Base-by-base conservation (phyloP, 2,329 filamentous ascomycete species). In the Didymella segeticola region DNA sequence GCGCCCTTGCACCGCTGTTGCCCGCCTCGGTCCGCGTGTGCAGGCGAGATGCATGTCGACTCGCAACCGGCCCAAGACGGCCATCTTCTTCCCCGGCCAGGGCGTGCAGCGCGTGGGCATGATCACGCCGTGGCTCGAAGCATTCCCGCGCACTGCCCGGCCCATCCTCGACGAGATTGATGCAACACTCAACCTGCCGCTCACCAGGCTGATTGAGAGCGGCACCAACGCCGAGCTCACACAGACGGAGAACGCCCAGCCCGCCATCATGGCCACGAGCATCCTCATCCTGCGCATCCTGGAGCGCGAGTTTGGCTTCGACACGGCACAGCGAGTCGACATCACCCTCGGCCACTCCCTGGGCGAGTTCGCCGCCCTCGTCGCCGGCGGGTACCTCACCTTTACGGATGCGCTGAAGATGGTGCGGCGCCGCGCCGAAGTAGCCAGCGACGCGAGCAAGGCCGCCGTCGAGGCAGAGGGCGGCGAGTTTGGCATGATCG, bases 231-330 rank as follows among this genome's bases (percentile, higher is more conserved):
- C 85, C 50, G 78, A 82, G 45, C 85, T 98, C 50, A 96, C 90
- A 33, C 84, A 86, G 52, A 97, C 93, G 4, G 86, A 89, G 61
- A 93, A 96, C 71, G 90, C 93, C 4, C 93, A 98, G 75, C 93
- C 93, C 1, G 93, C 93, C 66, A 96, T 97, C 75, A 96, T 98
- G 91, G 91, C 92, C 12, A 95, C 91, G 4, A 96, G 91, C 23
- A 87, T 97, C 69, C 83, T 96, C 54, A 96, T 97, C 69, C 82
- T 97, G 48, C 88, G 90, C 50, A 87, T 97, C 56, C 82, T 98
- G 59, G 91, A 97, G 78, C 80, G 84, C 57, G 90, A 96, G 62
- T 97, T 93, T 70, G 86, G 83, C 33, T 96, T 97, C 77, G 81
- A 84, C 52, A 83, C 87, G 6, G 76, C 80, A 8, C 84, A 89